Conservation (phyloP, 2,329 filamentous ascomycete species). For the Basipetospora chlamydospora region DNA sequence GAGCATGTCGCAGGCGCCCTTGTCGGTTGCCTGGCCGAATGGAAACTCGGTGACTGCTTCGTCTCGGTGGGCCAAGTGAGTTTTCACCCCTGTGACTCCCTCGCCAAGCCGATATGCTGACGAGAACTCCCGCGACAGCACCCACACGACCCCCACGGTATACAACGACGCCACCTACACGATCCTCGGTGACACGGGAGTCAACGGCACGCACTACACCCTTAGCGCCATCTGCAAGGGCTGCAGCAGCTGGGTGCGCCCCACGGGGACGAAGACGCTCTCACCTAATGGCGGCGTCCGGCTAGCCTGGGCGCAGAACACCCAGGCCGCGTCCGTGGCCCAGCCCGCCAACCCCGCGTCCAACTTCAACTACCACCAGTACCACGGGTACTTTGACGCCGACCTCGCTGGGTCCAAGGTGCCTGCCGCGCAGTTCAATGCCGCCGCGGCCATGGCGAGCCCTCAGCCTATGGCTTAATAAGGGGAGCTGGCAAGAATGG, state of each 20-base stretch:
- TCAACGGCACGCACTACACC: constrained; percentile 26
- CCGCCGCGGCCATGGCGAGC: constrained; percentile 1
- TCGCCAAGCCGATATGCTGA: background rate
- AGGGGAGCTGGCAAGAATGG: too few species aligned
- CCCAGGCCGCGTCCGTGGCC: constrained; percentile 1
- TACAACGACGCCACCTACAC: constrained; percentile 20
- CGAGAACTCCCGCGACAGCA: constrained; percentile 8
- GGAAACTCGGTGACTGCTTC: constrained; percentile 5
- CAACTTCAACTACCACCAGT: constrained; percentile 5
- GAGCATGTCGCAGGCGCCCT: constrained; percentile 9
- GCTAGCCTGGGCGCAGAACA: constrained; percentile 6
- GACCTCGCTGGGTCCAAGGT: constrained; percentile 1
- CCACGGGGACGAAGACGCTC: constrained; percentile 1
- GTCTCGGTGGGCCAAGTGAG: constrained; percentile 6
- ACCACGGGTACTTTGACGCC: constrained; percentile 3
- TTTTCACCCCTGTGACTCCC: background rate
- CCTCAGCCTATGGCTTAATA: too few species aligned
- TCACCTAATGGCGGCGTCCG: constrained; percentile 1
- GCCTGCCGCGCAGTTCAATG: constrained; percentile 1
- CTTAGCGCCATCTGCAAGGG: constrained; percentile 23
- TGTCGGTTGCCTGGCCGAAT: constrained; percentile 9
- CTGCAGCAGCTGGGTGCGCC: constrained; percentile 19
- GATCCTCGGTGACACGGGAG: constrained; percentile 17
- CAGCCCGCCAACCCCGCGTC: constrained; percentile 2
- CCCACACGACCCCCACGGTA: constrained; percentile 17